Base-by-base conservation (phyloP, 2,329 filamentous ascomycete species). In the Boeremia lycopersici region DNA sequence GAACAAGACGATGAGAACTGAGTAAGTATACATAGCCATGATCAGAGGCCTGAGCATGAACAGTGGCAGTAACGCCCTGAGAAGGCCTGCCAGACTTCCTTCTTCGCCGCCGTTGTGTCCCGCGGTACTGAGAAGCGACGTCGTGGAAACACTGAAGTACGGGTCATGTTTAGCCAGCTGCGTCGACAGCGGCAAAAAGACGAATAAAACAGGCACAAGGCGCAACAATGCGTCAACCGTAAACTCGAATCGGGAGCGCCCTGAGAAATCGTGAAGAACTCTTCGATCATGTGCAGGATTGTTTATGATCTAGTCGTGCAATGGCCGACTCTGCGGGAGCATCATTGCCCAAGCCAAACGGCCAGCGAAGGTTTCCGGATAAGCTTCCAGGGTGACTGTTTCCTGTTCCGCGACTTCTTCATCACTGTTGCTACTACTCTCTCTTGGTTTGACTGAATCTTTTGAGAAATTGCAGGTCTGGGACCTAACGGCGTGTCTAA, bases 281-380 rank as follows among this genome's bases (percentile, higher is more conserved):
- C 56, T 33, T 28, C 39, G 31, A 13, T 58, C 56, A 15, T 55
- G 51, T 7, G 31, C 38, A 7, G 47, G 3, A 2, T 52, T 41
- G 10, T 47, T 42, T 17, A 58, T 55, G 19, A 51, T 41, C 51
- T 51, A 58, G 39, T 58, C 51, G 12, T 58, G 46, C 29, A 58
- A 6, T 19, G 56, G 51, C 12, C 51, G 51, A 29, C 43, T 52
- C 13, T 51, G 46, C 11, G 43, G 47, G 4, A 58, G 47, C 29
- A 45, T 51, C 34, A 48, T 41, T 11, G 43, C 51, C 56, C 56
- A 58, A 7, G n/a, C 12, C 5, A 58, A 29, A 6, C 56, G 56
- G 25, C 46, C 38, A 17, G n/a, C 19, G 17, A 54, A 47, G 2
- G 34, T 35, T 2, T 50, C 12, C 23, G 55, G 50, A n/a, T 57